Percentiles rank a stretch among this genome's conserved stretches.
Conservation (phyloP, 2,329 filamentous ascomycete genomes). For the Atkinsonella hypoxylon region DNA sequence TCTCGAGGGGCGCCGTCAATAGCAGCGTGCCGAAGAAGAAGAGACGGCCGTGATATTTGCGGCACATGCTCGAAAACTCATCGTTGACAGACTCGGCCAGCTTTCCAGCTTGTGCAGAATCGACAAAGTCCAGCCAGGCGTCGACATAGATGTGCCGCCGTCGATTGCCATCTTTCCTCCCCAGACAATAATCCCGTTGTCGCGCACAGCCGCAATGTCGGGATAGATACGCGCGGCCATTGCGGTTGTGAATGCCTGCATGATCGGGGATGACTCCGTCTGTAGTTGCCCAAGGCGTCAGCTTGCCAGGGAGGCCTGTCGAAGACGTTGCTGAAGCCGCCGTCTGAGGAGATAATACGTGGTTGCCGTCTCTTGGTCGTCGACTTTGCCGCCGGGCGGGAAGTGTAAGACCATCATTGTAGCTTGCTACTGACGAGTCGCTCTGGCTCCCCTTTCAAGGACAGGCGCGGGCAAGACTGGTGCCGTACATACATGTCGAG, state of each 20-base stretch:
- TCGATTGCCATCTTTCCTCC: slow-evolving; percentile 24
- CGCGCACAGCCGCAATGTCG: slow-evolving; percentile 33
- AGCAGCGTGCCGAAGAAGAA: slow-evolving; percentile 80
- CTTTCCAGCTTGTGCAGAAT: slow-evolving; percentile 43
- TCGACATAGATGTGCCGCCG: slow-evolving; percentile 47
- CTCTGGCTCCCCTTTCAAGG: too few relatives aligned
- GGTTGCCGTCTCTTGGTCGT: slow-evolving; percentile 7
- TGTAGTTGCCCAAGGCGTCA: slow-evolving; percentile 11
- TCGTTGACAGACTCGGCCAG: slow-evolving; percentile 61
- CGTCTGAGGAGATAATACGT: slow-evolving; percentile 32
- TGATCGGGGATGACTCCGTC: slow-evolving; percentile 8
- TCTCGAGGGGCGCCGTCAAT: slow-evolving; percentile 51
- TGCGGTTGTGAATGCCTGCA: slow-evolving; percentile 29
- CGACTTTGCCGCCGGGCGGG: slow-evolving; percentile 6
- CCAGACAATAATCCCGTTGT: slow-evolving; percentile 30
- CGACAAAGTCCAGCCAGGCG: slow-evolving; percentile 83
- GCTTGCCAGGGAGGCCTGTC: slow-evolving; percentile 34
- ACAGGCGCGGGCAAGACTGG: too few relatives aligned
- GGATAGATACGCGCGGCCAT: slow-evolving; percentile 36
- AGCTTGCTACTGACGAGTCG: too few relatives aligned
- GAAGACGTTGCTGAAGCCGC: slow-evolving; percentile 39
- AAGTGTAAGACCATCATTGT: too few relatives aligned
- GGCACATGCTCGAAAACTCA: slow-evolving; percentile 65
- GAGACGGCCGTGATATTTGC: slow-evolving; percentile 50
- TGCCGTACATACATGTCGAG: too few relatives aligned